Base-by-base conservation (phyloP, 805 yeast genomes). In the Metschnikowia henanensis region DNA sequence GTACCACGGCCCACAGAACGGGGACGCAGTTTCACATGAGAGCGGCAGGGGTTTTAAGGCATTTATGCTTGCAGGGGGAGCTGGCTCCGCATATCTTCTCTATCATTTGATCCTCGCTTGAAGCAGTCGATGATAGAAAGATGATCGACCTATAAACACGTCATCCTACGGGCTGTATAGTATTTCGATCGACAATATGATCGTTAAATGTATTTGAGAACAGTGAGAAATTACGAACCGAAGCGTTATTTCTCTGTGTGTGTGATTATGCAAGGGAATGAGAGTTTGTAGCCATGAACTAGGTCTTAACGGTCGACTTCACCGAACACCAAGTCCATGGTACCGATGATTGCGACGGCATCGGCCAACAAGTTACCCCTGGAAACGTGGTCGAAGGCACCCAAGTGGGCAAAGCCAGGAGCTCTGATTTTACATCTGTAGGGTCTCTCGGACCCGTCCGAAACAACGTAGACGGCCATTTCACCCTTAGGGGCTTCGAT, bases 401-500 rank as follows among this genome's bases (percentile, higher is more conserved):
- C 94, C 62, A 88, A 75, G 69, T 87, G 95, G 30, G 95, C 90
- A 64, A 88, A 88, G 35, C 96, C 95, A 37, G 96, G 96, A n/a
- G 95, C 90, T 71, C 96, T 83, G 59, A 88, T 87, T 74, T 87
- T 87, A 75, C 95, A 87, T 71, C 90, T 81, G 73, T 88, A 88
- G 28, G 96, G 96, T 67, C 94, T 80, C 72, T 88, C 96, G 46
- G 85, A 69, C 43, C 96, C 96, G 70, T 88, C 96, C 54, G 90
- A 81, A 44, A 88, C 95, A 40, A 88, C 83, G 61, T 83, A 88
- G 43, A 87, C 95, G 48, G 87, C 96, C 94, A 88, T 86, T 70
- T 88, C 96, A 64, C 96, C 96, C 79, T 88, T 88, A 64, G 96
- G 96, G 19, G 96, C 95, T 72, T 88, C 96, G 55, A 88, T 87